phyloP scores from a whole-genome alignment of 768 basidiomycete species.

The Mycena capillaripes region DNA sequence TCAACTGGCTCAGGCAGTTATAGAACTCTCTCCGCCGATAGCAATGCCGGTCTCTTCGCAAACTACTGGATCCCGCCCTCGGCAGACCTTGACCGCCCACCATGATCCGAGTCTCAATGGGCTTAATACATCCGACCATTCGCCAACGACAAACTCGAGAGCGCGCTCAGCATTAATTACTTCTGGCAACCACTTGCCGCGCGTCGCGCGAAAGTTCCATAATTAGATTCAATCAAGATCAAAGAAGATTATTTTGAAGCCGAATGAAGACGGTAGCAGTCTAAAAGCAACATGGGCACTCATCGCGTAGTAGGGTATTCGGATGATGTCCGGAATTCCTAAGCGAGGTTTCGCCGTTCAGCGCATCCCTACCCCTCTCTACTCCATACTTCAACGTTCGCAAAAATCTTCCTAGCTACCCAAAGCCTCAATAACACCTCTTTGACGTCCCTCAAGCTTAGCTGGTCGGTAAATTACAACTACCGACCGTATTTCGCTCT shows the following conservation, averaged over 20 bases:
- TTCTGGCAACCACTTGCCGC: no score
- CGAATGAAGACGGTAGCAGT: not conserved
- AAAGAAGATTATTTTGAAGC: not conserved
- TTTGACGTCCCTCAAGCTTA: not conserved
- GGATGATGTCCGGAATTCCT: slow-evolving; percentile 22
- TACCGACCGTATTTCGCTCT: not conserved
- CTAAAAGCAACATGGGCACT: not conserved
- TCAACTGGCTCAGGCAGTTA: not conserved
- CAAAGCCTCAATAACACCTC: no score
- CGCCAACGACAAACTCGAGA: no score
- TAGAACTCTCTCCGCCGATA: not conserved
- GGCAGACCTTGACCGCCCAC: not conserved
- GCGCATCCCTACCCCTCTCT: not conserved
- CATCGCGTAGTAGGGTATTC: not conserved
- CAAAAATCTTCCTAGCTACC: not conserved
- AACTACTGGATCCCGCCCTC: not conserved
- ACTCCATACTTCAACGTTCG: not conserved
- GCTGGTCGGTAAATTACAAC: not conserved
- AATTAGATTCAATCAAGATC: not conserved
- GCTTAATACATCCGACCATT: not conserved
- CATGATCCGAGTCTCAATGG: not conserved
- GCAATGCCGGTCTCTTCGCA: not conserved
- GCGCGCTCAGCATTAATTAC: no score
- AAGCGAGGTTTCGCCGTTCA: slow-evolving; percentile 21
- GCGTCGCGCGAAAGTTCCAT: no score